Evolutionary conservation across 2,329 filamentous ascomycete genomes (phyloP), one percentile per base, ranked within the genome.

Genomic region (Aspergillus sp.): DNA sequence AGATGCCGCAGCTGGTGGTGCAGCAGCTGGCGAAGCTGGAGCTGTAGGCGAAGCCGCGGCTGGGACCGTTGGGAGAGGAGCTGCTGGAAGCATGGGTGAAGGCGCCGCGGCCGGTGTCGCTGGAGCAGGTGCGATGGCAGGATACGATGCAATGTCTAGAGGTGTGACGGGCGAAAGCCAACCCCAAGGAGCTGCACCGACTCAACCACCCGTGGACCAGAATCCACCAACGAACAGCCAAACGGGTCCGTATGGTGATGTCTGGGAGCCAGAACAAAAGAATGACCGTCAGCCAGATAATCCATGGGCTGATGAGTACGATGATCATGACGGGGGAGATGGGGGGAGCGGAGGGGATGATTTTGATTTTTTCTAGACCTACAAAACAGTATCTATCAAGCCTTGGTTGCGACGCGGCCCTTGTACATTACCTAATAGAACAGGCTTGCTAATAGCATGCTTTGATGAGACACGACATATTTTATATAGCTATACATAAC

Each of bases 121-220:
- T 27, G 81, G 84, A 5, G 84, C 83, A 5, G 85, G 84, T 6
- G 80, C 83, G 1, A 81, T 87, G 75, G 85, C 83, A 34, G 85
- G 84, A 4, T 86, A 86, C 64, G 86, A 87, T 68, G 83, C 84
- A 4, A 84, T 87, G 83, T 82, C 83, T 59, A 70, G 83, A 59
- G 80, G 81, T 2, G 71, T 76, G 62, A 73, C 73, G 27, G 73
- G 73, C 17, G 63, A 69, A 24, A 60, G 60, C 19, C 59, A 61
- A 24, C 52, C 61, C 17, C 57, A 66, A 15, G 40, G 58, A 19
- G 46, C 58, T 12, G 50, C 64, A 13, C 55, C 64, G 19, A 65
- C 64, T 22, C 64, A 67, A 19, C 50, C 49, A 7, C 50, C 63
- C 22, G 34, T 42, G 4, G 66, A 66, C 17, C 63, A 63, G 41